Evolutionary conservation across 169 alveolate genomes (phyloP), one percentile per base, ranked within the genome.

Genomic region (Plasmodium falciparum): DNA sequence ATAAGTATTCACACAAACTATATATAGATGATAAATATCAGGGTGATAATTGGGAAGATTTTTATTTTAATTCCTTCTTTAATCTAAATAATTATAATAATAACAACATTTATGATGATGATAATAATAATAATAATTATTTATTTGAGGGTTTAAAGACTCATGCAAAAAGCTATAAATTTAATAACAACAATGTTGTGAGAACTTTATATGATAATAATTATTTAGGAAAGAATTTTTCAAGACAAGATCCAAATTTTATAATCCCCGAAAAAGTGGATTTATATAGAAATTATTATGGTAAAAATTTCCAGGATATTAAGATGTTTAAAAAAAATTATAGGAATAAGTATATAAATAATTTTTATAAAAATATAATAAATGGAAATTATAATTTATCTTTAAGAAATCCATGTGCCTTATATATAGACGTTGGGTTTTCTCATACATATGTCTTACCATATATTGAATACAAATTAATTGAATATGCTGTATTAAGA

Each of bases 341-440:
- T 71, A 85, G 61, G 52, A 61, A 5, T 54, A 61, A 26, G 6
- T 85, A 85, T 85, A 73, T 85, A 39, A 63, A 85, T 8, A 61
- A 50, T 22, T 85, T 70, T 63, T 85, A 85, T 50, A 85, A 29
- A 3, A 63, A 66, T 20, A 50, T 85, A 2, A 47, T 70, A 45
- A 85, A 85, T 33, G 92, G 92, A 1, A 85, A 85, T 47, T 85
- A 59, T 39, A 70, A 71, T 59, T 39, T 85, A 47, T 85, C 92
- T 45, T 33, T 85, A 3, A 20, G 94, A 49, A 88, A 92, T 33
- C 83, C 95, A n/a, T 94, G 97, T 67, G 95, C 97, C 45, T 85
- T 96, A 22, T 96, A 94, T 22, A 91, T 96, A n/a, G 98, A 96
- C 58, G 93, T 94, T n/a, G 98, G 98, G 1, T 96, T 91, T 88